phyloP scores from a whole-genome alignment of 352 stramenopile genomes.

The Phytophthora tubulina region DNA sequence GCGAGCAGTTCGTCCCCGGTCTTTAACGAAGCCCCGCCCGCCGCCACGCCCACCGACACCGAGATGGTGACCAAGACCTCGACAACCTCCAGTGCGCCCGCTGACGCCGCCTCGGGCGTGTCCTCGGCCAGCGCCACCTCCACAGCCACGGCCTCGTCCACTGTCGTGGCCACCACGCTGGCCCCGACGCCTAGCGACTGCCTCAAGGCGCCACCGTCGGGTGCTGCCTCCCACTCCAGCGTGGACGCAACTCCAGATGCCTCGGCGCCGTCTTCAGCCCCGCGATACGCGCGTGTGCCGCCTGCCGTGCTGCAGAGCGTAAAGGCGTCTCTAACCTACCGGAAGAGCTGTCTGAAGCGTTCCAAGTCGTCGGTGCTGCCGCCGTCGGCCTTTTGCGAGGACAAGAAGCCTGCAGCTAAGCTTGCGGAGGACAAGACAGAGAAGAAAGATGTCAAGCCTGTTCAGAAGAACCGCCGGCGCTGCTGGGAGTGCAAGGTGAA shows the following conservation, averaged over 20 bases:
- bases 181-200: constrained; percentile 41
- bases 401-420: background rate
- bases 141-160: constrained; percentile 38
- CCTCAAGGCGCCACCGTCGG: constrained; percentile 21
- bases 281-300: constrained; percentile 53
- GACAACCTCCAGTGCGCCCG: constrained; percentile 35
- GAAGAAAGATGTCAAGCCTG: constrained; percentile 30
- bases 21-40: constrained; percentile 62
- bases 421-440: background rate
- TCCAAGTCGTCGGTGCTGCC: constrained; percentile 64
- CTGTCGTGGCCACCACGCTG: constrained; percentile 35
- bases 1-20: constrained; percentile 69
- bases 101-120: constrained; percentile 35
- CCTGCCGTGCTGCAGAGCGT: constrained; percentile 58
- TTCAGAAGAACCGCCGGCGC: constrained; percentile 90
- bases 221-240: constrained; percentile 27
- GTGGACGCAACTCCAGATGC: constrained; percentile 27
- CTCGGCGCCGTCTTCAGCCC: background rate
- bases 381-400: constrained; percentile 22
- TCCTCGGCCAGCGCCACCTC: constrained; percentile 42
- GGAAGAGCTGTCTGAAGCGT: constrained; percentile 81
- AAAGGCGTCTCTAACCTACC: constrained; percentile 59
- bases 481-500: constrained; percentile 92
- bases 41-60: constrained; percentile 35
- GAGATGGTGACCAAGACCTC: constrained; percentile 55